Conservation (phyloP, 2,329 filamentous ascomycete genomes). For the Plectosphaerella sp. region DNA sequence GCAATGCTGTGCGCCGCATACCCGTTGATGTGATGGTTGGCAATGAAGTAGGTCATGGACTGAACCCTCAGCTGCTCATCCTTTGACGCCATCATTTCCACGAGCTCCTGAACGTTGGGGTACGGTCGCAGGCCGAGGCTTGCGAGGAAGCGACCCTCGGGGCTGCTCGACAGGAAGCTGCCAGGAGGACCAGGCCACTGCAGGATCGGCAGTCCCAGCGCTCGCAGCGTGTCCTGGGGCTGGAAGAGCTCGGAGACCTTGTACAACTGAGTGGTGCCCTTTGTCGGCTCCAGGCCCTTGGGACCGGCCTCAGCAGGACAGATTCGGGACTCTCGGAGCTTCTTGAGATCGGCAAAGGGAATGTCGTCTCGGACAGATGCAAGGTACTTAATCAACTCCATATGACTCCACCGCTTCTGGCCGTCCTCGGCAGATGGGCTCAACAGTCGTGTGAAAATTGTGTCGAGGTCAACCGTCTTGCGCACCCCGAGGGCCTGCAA, state of each 20-base stretch:
- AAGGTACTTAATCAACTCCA: conserved; percentile 92
- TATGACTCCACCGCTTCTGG: conserved; percentile 79
- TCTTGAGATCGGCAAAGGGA: conserved; percentile 73
- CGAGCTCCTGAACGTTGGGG: conserved; percentile 69
- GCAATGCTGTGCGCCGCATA: conserved; percentile 64
- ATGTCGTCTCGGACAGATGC: conserved; percentile 88
- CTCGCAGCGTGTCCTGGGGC: conserved; percentile 65
- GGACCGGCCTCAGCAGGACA: conserved; percentile 71
- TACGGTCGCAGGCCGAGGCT: conserved; percentile 67
- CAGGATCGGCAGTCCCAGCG: conserved; percentile 68
- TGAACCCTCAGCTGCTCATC: conserved; percentile 56
- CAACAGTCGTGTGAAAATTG: conserved; percentile 85
- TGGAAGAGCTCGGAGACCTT: conserved; percentile 77
- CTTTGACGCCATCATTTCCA: conserved; percentile 70
- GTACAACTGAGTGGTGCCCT: conserved; percentile 53
- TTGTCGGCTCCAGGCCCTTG: conserved; percentile 47
- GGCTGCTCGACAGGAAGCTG: conserved; percentile 57
- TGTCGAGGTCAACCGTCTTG: conserved; percentile 91
- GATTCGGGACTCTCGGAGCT: conserved; percentile 72
- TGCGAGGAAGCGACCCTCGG: conserved; percentile 71
- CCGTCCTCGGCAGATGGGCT: conserved; percentile 48
- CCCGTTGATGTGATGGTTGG: conserved; percentile 71
- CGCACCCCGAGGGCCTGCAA: conserved; percentile 78
- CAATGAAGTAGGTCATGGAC: conserved; percentile 77
- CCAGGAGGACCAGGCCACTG: conserved; percentile 72